Percentiles rank a stretch among this genome's conserved stretches.
These are phyloP conservation scores for Cucurbita ficifolia DNA, from an alignment of 306 rosid species.

Conservation along the genomic window DNA sequence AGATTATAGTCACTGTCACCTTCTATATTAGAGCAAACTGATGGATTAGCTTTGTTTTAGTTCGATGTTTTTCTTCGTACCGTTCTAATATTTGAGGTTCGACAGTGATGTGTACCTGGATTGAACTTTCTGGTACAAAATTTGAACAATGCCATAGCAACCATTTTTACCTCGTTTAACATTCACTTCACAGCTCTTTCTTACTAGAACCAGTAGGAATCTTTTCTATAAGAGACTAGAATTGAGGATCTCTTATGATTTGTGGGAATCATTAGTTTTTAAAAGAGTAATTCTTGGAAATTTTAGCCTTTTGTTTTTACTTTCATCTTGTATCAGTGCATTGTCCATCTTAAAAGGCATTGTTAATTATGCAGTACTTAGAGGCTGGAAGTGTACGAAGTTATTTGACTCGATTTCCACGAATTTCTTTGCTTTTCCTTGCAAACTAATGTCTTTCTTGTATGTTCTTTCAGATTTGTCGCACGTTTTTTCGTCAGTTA, in stretches of 20 bases:
- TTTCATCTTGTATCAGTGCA: neutral
- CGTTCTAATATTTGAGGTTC: neutral
- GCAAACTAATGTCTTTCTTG: neutral
- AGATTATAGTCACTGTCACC: neutral
- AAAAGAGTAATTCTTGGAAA: neutral
- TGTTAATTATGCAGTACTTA: neutral
- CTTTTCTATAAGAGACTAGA: neutral
- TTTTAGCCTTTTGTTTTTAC: neutral
- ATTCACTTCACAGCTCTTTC: neutral
- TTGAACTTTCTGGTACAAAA: neutral
- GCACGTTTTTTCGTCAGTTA: slow-evolving; percentile 64
- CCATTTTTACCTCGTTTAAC: neutral
- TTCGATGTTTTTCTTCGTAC: neutral
- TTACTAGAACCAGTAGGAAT: neutral
- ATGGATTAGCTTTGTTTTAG: neutral
- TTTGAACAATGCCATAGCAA: neutral
- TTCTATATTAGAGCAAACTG: neutral
- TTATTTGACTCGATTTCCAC: neutral
- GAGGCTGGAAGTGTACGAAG: neutral
- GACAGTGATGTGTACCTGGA: neutral
- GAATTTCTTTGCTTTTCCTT: neutral
- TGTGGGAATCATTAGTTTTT: neutral
- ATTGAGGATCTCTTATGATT: neutral
- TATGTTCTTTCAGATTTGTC: slow-evolving; percentile 43
- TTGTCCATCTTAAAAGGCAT: neutral